Percentiles rank a stretch among this genome's conserved stretches.
These are phyloP conservation scores for Ramaria rubella DNA, from an alignment of 768 basidiomycete species.

Conservation along the genomic window DNA sequence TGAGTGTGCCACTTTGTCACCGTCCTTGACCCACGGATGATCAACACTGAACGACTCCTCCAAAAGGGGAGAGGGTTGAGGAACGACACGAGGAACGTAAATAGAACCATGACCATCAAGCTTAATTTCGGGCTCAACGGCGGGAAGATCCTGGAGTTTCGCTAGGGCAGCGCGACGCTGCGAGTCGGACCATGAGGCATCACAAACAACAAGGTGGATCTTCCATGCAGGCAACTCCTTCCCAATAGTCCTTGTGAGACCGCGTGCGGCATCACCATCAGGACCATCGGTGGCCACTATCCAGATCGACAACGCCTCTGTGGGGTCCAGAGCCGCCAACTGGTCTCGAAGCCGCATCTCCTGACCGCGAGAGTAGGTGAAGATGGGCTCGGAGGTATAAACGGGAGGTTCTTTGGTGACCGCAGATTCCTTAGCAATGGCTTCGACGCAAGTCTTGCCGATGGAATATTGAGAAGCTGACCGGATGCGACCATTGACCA, in stretches of 20 bases:
- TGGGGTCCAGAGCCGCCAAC: constrained; percentile 11
- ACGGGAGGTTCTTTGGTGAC: neutral
- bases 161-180: constrained; percentile 4
- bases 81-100: constrained; percentile 25
- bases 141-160: neutral
- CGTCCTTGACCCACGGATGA: constrained; percentile 13
- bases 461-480: neutral
- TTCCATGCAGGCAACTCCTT: constrained; percentile 28
- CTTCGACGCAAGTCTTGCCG: neutral
- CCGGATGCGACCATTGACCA: neutral
- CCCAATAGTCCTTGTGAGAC: constrained; percentile 26
- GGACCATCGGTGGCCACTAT: constrained; percentile 24
- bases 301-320: constrained; percentile 20
- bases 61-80: constrained; percentile 14
- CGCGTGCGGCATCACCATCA: constrained; percentile 26
- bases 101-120: constrained; percentile 23
- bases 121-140: constrained; percentile 19
- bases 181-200: constrained; percentile 14
- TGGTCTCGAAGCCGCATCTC: constrained; percentile 18
- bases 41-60: constrained; percentile 8
- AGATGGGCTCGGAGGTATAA: constrained; percentile 2
- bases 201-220: constrained; percentile 26
- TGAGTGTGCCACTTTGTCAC: neutral
- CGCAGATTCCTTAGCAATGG: neutral
- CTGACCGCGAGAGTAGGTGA: constrained; percentile 15